These are phyloP conservation scores for Colletotrichum sp. DNA, from an alignment of 2,329 filamentous ascomycete species.

Conservation along the genomic window DNA sequence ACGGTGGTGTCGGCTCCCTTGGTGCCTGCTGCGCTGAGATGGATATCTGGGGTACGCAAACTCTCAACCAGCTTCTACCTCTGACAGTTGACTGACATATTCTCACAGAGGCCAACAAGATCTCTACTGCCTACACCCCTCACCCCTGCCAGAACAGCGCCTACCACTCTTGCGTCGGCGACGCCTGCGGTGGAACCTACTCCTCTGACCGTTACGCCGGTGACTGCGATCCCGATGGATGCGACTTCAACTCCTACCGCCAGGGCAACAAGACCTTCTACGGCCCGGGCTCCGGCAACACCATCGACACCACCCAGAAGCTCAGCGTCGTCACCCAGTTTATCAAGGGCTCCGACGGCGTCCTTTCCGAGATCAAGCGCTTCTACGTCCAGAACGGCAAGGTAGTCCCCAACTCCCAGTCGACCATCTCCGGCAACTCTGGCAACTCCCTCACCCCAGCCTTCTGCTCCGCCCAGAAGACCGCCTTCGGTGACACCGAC, in stretches of 20 bases:
- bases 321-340: conserved; percentile 74
- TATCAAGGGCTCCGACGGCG: conserved; percentile 49
- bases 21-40: conserved; percentile 69
- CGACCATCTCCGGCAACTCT: conserved; percentile 39
- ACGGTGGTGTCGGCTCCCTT: conserved; percentile 55
- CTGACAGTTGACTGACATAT: neutral
- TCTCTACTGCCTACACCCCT: conserved; percentile 68
- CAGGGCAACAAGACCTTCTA: conserved; percentile 69
- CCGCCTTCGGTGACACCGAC: conserved; percentile 57
- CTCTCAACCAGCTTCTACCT: conserved; percentile 27
- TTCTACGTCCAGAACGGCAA: conserved; percentile 69
- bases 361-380: conserved; percentile 65
- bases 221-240: conserved; percentile 72
- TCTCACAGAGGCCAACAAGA: conserved; percentile 67
- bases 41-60: conserved; percentile 50
- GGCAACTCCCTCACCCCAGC: conserved; percentile 58
- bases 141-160: conserved; percentile 63
- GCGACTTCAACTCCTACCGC: conserved; percentile 74
- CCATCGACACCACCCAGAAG: conserved; percentile 63
- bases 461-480: conserved; percentile 66
- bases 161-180: conserved; percentile 55
- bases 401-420: conserved; percentile 59
- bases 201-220: conserved; percentile 61
- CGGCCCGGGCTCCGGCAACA: conserved; percentile 57
- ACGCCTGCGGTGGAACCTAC: conserved; percentile 60